These are phyloP conservation scores for Trebouxia gelatinosa DNA, from an alignment of 163 green algal species.

Conservation along the genomic window DNA sequence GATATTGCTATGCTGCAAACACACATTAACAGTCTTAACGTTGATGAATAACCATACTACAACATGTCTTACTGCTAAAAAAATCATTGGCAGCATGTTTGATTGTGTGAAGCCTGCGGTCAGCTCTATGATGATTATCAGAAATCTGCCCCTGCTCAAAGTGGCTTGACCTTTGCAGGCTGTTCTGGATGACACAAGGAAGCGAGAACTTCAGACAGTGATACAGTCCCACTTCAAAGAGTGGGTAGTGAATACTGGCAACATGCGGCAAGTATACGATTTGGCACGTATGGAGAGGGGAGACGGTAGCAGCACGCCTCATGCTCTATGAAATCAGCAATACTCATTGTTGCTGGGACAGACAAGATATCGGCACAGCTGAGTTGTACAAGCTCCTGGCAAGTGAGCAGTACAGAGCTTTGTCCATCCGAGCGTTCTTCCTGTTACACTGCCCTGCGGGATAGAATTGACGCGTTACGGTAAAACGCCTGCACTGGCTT, in stretches of 20 bases:
- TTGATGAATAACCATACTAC: not conserved
- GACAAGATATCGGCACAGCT: no score
- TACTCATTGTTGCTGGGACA: no score
- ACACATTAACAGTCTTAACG: no score
- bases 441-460: no score
- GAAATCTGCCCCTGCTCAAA: no score
- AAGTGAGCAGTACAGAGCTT: no score
- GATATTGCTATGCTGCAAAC: no score
- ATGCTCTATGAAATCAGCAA: conserved; percentile 15
- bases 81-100: not conserved
- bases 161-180: conserved; percentile 34
- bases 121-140: no score
- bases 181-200: conserved; percentile 56
- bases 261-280: conserved; percentile 84
- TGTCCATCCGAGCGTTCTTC: no score
- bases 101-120: not conserved
- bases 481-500: no score
- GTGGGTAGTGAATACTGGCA: conserved; percentile 68
- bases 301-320: not conserved
- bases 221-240: conserved; percentile 85
- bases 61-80: not conserved
- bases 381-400: no score
- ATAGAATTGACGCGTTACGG: no score
- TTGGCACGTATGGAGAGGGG: conserved; percentile 79
- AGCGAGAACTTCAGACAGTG: conserved; percentile 65